Evolutionary conservation across 495 filamentous ascomycete species (phyloP), one percentile per base, ranked within the genome.

Genomic region (Tuber calosporum): DNA sequence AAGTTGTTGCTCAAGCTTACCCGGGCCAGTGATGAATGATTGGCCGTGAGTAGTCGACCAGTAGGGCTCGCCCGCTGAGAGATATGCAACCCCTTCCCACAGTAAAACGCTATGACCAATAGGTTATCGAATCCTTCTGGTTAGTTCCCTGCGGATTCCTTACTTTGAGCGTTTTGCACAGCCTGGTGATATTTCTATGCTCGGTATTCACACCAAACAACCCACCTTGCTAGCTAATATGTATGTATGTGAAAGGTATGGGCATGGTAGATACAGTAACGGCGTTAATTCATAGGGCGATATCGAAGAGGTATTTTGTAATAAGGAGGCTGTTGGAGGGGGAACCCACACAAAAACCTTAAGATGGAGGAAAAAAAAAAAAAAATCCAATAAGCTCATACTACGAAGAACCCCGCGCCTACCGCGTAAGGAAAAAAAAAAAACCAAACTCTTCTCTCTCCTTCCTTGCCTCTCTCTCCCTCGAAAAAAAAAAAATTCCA

Each of bases 191-290:
- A 62, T 62, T 62, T 19, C 13, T 34, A 3, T 34, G 53, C 22
- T 34, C 53, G 53, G 53, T 34, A 62, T 62, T 62, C 53, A 34
- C 53, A 62, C 53, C 26, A 62, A 34, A 34, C 26, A 34, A 62
- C 53, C 11, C 53, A 62, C 53, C 26, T 17, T 62, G 53, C 26
- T 53, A 53, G 48, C 22, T 8, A 19, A 62, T 30, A 62, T 62
- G 53, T 62, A 62, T 62, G 53, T 62, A 62, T 30, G 53, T 62
- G 13, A 62, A 62, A 17, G 53, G 53, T 34, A 62, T 62, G 53
- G 53, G 53, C 19, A 62, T 62, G 26, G 53, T 62, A 34, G 13
- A 13, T 15, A 34, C 26, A 62, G 53, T 62, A 19, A 19, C 53
- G 53, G 53, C n/a, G n/a, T 62, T 62, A 34, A 34, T 62, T 13